Conservation (phyloP, 306 rosid genomes). For the Castanopsis chinensis region DNA sequence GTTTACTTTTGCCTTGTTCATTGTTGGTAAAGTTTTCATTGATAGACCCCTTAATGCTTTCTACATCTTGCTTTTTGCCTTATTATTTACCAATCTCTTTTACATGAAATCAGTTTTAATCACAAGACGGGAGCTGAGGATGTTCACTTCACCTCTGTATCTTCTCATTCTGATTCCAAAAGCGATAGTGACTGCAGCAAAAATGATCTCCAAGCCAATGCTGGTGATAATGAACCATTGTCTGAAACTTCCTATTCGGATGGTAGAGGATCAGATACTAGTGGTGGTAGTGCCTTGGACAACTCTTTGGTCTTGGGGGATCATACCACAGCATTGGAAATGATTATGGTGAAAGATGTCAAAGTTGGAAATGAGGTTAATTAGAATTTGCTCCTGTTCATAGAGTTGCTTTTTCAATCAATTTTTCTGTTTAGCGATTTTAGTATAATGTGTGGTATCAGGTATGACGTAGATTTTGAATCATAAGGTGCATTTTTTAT, state of each 20-base stretch:
- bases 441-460: not conserved
- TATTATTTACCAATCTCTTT: slow-evolving; percentile 17
- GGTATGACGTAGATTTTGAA: not conserved
- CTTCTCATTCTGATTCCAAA: slow-evolving; percentile 51
- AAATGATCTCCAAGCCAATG: slow-evolving; percentile 7
- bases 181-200: not conserved
- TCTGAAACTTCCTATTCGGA: slow-evolving; percentile 28
- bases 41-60: not conserved
- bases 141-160: slow-evolving; percentile 66
- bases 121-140: slow-evolving; percentile 92
- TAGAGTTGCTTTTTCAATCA: not conserved
- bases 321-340: slow-evolving; percentile 55
- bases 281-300: slow-evolving; percentile 24
- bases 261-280: slow-evolving; percentile 12
- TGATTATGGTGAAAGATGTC: slow-evolving; percentile 86
- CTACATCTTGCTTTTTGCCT: not conserved
- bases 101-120: slow-evolving; percentile 64
- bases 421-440: not conserved
- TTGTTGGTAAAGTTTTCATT: not conserved
- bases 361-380: slow-evolving; percentile 68
- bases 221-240: slow-evolving; percentile 25
- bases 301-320: slow-evolving; percentile 31
- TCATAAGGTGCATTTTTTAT: not conserved
- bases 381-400: slow-evolving; percentile 1
- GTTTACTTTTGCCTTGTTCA: not conserved